These are phyloP conservation scores for Sugiyamaella qingdaonensis DNA, from an alignment of 805 yeast species.

Conservation along the genomic window DNA sequence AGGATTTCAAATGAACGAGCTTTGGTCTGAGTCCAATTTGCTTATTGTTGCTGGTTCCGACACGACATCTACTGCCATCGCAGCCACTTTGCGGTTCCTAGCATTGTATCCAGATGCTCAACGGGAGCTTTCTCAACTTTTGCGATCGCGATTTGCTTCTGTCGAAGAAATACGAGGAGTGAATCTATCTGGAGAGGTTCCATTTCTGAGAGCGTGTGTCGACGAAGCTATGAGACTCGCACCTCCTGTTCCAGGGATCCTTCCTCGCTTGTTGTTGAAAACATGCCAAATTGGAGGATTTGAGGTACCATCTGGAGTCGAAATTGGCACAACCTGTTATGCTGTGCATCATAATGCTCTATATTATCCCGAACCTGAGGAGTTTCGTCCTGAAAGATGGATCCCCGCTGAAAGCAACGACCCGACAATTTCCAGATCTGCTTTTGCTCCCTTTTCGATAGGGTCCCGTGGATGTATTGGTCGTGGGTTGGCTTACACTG, in stretches of 20 bases:
- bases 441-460: slow-evolving; percentile 17
- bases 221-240: slow-evolving; percentile 20
- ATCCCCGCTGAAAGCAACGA: slow-evolving; percentile 6
- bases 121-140: slow-evolving; percentile 5
- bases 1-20: slow-evolving; percentile 18
- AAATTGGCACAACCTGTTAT: slow-evolving; percentile 15
- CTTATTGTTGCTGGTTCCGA: slow-evolving; percentile 22
- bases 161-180: slow-evolving; percentile 15
- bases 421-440: slow-evolving; percentile 9
- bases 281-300: slow-evolving; percentile 13
- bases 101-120: slow-evolving; percentile 11
- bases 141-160: slow-evolving; percentile 10
- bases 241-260: slow-evolving; percentile 20
- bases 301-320: slow-evolving; percentile 15
- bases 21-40: slow-evolving; percentile 19
- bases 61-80: slow-evolving; percentile 18
- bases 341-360: slow-evolving; percentile 12
- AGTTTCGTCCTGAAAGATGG: slow-evolving; percentile 17
- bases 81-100: slow-evolving; percentile 14
- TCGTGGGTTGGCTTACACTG: slow-evolving; percentile 16
- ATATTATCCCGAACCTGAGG: slow-evolving; percentile 13
- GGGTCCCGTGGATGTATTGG: slow-evolving; percentile 21
- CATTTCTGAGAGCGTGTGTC: slow-evolving; percentile 18
- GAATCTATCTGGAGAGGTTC: slow-evolving; percentile 8
- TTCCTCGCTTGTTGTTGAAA: slow-evolving; percentile 15